A percentile compares a stretch with the other conserved stretches of the same genome.
phyloP scores from a whole-genome alignment of 2,329 filamentous ascomycete species.

The Pseudogymnoascus sp. region DNA sequence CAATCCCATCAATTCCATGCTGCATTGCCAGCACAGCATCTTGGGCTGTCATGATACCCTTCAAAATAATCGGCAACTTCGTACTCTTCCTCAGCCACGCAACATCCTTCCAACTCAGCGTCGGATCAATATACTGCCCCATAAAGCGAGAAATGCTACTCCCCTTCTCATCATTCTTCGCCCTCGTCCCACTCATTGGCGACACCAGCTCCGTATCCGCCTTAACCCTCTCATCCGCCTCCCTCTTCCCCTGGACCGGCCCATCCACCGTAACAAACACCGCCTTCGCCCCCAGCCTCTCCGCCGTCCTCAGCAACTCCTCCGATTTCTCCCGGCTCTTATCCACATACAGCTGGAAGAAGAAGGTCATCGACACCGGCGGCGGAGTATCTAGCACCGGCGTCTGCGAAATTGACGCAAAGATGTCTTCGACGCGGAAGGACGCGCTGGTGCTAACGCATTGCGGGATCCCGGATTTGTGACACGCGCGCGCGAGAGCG shows the following conservation, averaged over 20 bases:
- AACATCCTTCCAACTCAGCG: conserved; percentile 55
- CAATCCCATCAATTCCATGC: conserved; percentile 55
- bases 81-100: conserved; percentile 53
- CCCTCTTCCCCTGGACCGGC: conserved; percentile 47
- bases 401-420: conserved; percentile 22
- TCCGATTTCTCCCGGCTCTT: conserved; percentile 44
- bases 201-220: conserved; percentile 39
- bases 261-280: conserved; percentile 53
- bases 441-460: conserved; percentile 54
- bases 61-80: conserved; percentile 51
- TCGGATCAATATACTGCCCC: conserved; percentile 48
- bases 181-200: conserved; percentile 42
- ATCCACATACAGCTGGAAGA: conserved; percentile 57
- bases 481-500: conserved; percentile 45
- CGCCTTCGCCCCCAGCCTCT: conserved; percentile 39
- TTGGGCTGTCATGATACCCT: conserved; percentile 59
- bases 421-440: conserved; percentile 47
- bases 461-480: conserved; percentile 45
- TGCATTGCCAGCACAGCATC: conserved; percentile 55
- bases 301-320: conserved; percentile 38
- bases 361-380: conserved; percentile 31
- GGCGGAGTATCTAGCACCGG: conserved; percentile 14
- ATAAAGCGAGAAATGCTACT: conserved; percentile 47
- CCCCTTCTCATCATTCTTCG: conserved; percentile 45
- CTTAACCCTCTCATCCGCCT: conserved; percentile 36